Percentiles rank a stretch among this genome's conserved stretches.
Evolutionary conservation across 805 yeast genomes (phyloP).

Genomic region (Zygosaccharomyces rouxii): DNA sequence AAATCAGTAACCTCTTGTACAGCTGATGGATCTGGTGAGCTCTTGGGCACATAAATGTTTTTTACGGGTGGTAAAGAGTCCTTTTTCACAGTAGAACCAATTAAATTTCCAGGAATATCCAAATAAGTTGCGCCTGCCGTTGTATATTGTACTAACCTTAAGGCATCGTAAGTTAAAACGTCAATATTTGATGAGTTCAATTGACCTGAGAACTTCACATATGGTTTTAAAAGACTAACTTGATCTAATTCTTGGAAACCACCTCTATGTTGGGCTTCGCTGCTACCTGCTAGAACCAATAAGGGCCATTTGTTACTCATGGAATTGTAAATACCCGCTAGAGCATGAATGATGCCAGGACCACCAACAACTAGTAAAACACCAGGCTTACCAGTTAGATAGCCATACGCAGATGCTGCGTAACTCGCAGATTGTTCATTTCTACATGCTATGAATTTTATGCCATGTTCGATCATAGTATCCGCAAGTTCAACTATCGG

Average conservation of each 20-base stretch:
- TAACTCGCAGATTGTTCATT: slow-evolving; percentile 74
- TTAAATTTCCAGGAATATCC: slow-evolving; percentile 61
- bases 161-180: slow-evolving; percentile 20
- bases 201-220: slow-evolving; percentile 50
- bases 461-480: slow-evolving; percentile 48
- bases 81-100: slow-evolving; percentile 26
- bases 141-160: slow-evolving; percentile 36
- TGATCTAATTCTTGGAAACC: slow-evolving; percentile 74
- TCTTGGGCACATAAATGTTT: slow-evolving; percentile 7
- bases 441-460: slow-evolving; percentile 56
- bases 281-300: slow-evolving; percentile 59
- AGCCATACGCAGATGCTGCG: slow-evolving; percentile 71
- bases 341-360: slow-evolving; percentile 65
- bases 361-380: slow-evolving; percentile 71
- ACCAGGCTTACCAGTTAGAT: slow-evolving; percentile 59
- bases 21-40: slow-evolving; percentile 16
- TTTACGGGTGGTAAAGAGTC: background rate
- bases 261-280: slow-evolving; percentile 48
- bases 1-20: slow-evolving; percentile 34
- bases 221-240: slow-evolving; percentile 43
- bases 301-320: slow-evolving; percentile 61
- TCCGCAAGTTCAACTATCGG: slow-evolving; percentile 72
- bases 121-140: slow-evolving; percentile 59
- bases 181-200: slow-evolving; percentile 16
- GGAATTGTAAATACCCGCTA: slow-evolving; percentile 64